phyloP scores from a whole-genome alignment of 306 rosid species.

The Cicer yamashitae region DNA sequence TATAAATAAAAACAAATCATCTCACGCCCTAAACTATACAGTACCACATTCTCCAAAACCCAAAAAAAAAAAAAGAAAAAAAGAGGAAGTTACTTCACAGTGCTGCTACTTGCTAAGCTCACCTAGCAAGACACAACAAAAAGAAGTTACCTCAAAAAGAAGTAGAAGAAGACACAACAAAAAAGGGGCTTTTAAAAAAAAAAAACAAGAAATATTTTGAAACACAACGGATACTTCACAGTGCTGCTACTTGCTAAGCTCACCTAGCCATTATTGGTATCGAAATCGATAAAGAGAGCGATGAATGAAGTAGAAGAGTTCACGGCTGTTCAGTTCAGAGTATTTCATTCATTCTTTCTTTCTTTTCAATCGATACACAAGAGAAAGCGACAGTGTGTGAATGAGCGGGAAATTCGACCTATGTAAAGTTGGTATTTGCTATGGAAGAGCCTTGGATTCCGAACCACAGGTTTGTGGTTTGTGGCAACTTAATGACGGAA shows the following conservation, averaged over 20 bases:
- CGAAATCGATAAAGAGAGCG: background rate
- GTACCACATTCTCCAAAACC: slow-evolving; percentile 11
- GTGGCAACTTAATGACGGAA: background rate
- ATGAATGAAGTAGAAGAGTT: background rate
- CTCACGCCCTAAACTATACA: background rate
- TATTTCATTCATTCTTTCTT: background rate
- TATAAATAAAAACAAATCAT: background rate
- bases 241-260: slow-evolving; percentile 28
- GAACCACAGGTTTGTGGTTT: slow-evolving; percentile 23
- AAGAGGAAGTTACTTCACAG: background rate
- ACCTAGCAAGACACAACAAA: too few species aligned
- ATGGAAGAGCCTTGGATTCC: slow-evolving; percentile 39
- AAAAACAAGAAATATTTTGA: background rate
- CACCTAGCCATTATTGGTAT: slow-evolving; percentile 66
- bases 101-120: too few species aligned
- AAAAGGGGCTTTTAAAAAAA: background rate
- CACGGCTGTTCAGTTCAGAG: background rate
- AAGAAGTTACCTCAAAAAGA: too few species aligned
- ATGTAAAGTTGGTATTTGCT: slow-evolving; percentile 22
- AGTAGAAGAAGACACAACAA: too few species aligned
- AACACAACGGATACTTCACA: background rate
- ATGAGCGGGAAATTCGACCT: slow-evolving; percentile 73
- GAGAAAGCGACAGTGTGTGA: slow-evolving; percentile 27
- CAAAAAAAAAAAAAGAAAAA: background rate
- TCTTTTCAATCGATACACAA: slow-evolving; percentile 30